Evolutionary conservation across 345 rosid genomes (phyloP).

Genomic region (Bruguiera parviflora): DNA sequence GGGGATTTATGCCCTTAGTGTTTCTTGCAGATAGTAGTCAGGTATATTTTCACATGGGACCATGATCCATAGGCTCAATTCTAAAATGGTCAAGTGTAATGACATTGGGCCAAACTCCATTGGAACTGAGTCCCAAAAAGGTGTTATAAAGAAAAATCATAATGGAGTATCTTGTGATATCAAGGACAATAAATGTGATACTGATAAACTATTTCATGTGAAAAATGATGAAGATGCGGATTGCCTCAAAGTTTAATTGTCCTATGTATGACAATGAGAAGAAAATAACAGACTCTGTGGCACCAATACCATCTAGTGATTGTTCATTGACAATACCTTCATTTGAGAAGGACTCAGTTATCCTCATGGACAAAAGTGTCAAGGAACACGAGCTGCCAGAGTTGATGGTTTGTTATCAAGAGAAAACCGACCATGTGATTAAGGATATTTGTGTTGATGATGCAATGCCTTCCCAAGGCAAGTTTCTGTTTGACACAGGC

Average conservation of each 20-base stretch:
- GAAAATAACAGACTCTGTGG: neutral
- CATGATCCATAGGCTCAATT: neutral
- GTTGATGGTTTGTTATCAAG: slow-evolving; percentile 65
- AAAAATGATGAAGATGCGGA: neutral
- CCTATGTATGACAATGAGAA: neutral
- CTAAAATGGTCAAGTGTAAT: neutral
- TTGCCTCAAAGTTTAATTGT: neutral
- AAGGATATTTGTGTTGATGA: slow-evolving; percentile 85
- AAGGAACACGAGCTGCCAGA: slow-evolving; percentile 54
- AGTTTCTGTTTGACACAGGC: slow-evolving; percentile 45
- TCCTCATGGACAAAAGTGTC: no score
- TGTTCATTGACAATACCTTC: neutral
- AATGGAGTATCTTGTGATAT: neutral
- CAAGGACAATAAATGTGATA: neutral
- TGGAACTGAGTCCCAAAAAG: neutral
- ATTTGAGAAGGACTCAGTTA: no score
- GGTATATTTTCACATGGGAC: neutral
- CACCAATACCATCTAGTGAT: neutral
- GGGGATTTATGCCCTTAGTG: neutral
- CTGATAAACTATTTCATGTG: neutral
- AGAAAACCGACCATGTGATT: slow-evolving; percentile 45
- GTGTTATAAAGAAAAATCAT: neutral
- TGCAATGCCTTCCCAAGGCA: slow-evolving; percentile 53
- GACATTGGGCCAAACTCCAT: neutral
- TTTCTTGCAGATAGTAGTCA: neutral